Conservation (phyloP, 1,139 yeast species). For the Meyerozyma carpophila region DNA sequence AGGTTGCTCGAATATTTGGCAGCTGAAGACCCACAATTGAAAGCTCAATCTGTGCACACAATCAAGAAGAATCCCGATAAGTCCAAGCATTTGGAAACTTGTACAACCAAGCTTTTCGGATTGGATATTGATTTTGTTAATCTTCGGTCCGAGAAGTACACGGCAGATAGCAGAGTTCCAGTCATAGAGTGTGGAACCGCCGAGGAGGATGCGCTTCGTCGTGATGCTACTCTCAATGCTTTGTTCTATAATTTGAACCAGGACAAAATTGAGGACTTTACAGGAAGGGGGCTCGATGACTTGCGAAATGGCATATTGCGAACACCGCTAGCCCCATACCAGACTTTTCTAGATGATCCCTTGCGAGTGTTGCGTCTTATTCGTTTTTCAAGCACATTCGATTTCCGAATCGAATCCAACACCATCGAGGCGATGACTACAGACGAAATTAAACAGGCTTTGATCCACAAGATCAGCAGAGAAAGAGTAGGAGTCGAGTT, state of each 20-base stretch:
- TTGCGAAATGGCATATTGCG: slow-evolving; percentile 64
- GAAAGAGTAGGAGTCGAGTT: slow-evolving; percentile 90
- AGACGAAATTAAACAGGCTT: slow-evolving; percentile 50
- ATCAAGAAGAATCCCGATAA: slow-evolving; percentile 92
- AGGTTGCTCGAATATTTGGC: slow-evolving; percentile 53
- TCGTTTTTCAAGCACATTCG: slow-evolving; percentile 78
- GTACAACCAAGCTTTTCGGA: slow-evolving; percentile 81
- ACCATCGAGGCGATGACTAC: slow-evolving; percentile 65
- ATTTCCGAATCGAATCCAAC: slow-evolving; percentile 56
- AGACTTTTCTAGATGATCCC: slow-evolving; percentile 92
- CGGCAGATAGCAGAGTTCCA: slow-evolving; percentile 80
- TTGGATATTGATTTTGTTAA: slow-evolving; percentile 90
- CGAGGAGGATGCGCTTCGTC: slow-evolving; percentile 79
- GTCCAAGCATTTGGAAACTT: slow-evolving; percentile 93
- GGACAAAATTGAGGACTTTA: slow-evolving; percentile 73
- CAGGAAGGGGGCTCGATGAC: slow-evolving; percentile 70
- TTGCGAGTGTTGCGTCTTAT: slow-evolving; percentile 78
- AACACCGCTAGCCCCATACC: slow-evolving; percentile 80
- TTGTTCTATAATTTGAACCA: slow-evolving; percentile 76
- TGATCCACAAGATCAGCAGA: slow-evolving; percentile 72
- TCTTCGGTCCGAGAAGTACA: slow-evolving; percentile 79
- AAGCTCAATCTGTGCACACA: slow-evolving; percentile 59
- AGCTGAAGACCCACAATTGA: slow-evolving; percentile 35
- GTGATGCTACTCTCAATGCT: slow-evolving; percentile 95
- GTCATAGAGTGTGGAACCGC: slow-evolving; percentile 78